phyloP scores from a whole-genome alignment of 176 grass and related monocot genomes.

The Zizania latifolia region DNA sequence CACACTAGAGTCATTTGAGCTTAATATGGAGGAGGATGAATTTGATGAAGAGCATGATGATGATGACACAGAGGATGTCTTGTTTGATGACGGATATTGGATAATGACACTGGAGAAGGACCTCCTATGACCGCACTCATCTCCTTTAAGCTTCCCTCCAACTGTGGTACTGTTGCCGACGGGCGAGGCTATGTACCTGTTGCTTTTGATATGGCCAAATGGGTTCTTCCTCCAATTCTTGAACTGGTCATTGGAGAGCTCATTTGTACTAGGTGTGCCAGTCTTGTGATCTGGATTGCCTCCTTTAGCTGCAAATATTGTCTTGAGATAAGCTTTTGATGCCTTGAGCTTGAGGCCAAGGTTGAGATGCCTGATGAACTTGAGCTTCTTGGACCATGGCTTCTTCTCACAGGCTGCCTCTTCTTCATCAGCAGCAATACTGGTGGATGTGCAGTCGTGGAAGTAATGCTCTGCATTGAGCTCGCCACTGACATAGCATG shows the following conservation, averaged over 20 bases:
- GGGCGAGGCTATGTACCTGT: slow-evolving; percentile 44
- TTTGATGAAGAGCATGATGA: slow-evolving; percentile 81
- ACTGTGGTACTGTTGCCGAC: slow-evolving; percentile 30
- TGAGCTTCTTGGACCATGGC: slow-evolving; percentile 89
- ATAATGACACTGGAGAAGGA: slow-evolving; percentile 87
- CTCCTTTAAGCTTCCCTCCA: slow-evolving; percentile 46
- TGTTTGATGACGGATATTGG: slow-evolving; percentile 48
- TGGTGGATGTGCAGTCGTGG: slow-evolving; percentile 40
- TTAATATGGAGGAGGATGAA: slow-evolving; percentile 63
- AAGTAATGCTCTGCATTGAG: slow-evolving; percentile 69
- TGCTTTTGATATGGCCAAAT: slow-evolving; percentile 64
- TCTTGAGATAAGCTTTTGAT: slow-evolving; percentile 81
- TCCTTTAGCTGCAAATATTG: slow-evolving; percentile 65
- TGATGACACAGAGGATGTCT: slow-evolving; percentile 54
- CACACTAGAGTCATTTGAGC: slow-evolving; percentile 40
- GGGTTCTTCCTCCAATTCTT: slow-evolving; percentile 59
- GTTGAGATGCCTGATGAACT: slow-evolving; percentile 77
- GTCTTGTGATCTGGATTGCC: slow-evolving; percentile 44
- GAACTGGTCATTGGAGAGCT: slow-evolving; percentile 38
- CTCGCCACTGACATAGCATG: slow-evolving; percentile 71
- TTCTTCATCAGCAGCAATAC: slow-evolving; percentile 32
- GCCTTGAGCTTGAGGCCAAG: slow-evolving; percentile 82
- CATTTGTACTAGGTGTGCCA: slow-evolving; percentile 32
- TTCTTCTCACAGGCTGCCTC: slow-evolving; percentile 41
- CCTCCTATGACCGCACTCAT: slow-evolving; percentile 62